Base-by-base conservation (phyloP, 2,329 filamentous ascomycete species). In the Anthostomella pinea region DNA sequence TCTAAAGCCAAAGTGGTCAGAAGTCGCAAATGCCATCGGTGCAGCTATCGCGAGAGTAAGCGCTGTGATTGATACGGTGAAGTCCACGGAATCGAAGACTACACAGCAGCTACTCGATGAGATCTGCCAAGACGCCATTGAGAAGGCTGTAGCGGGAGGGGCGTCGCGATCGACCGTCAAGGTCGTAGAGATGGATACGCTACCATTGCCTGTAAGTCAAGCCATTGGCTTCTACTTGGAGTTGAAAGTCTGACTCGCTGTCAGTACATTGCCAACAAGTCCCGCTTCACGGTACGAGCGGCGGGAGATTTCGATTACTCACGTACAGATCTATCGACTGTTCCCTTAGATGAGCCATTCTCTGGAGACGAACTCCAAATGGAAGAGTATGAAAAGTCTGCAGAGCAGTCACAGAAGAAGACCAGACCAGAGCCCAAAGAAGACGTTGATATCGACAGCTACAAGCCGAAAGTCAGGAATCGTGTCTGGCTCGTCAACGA, bases 1-100 rank as follows among this genome's bases (percentile, higher is more conserved):
- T 2, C 57, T 79, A 28, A 77, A 73, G 44, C 77, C 77, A 0
- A 60, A 68, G 25, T 79, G 69, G 63, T 72, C 75, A 2, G 70
- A 69, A 3, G 75, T 83, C 2, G 79, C 80, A 7, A 83, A 83
- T 49, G 79, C 79, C 0, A 78, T 83, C 8, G 79, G 79, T 2
- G 79, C 79, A 7, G 79, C 79, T 1, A 79, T 77, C 39, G 76
- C 78, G 2, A 64, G 75, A 24, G 76, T 83, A 2, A 79, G 73
- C 39, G 70, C 72, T 1, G 68, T 73, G 0, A 63, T 74, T 8
- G 73, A 77, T 39, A 69, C 66, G 0, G 66, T 75, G 16, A 67
- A 72, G 38, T 70, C 68, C 0, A 75, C 70, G 0, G 70, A 68
- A 35, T 56, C 56, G 1, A 62, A 60, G 41, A 57, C 65, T 4